Evolutionary conservation across 2,329 filamentous ascomycete species (phyloP).

Genomic region (Albophoma yamanashiensis): DNA sequence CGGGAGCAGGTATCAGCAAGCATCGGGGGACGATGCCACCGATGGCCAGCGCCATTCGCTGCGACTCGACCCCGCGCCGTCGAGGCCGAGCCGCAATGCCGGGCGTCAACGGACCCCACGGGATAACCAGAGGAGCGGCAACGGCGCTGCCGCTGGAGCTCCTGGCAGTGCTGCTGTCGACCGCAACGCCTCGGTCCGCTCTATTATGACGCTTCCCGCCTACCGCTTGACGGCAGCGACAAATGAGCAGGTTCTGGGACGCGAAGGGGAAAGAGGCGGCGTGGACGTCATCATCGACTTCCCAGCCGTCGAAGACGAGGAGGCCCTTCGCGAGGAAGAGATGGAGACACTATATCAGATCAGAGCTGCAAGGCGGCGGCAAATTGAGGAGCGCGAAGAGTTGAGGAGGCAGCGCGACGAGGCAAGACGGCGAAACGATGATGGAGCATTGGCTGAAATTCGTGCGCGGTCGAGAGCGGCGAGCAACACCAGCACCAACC

Average conservation of each 20-base stretch:
- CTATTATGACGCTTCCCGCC: conserved; percentile 85
- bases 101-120: not conserved
- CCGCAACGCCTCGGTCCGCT: conserved; percentile 76
- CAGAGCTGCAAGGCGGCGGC: conserved; percentile 62
- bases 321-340: conserved; percentile 69
- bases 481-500: conserved; percentile 37
- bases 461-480: conserved; percentile 43
- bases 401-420: conserved; percentile 59
- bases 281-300: conserved; percentile 86
- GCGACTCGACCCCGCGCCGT: conserved; percentile 5
- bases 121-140: not conserved
- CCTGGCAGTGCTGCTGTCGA: conserved; percentile 43
- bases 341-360: conserved; percentile 94
- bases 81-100: not conserved
- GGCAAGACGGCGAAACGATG: conserved; percentile 62
- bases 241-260: conserved; percentile 71
- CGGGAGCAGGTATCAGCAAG: conserved; percentile 17
- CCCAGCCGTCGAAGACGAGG: conserved; percentile 70
- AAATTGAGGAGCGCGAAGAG: conserved; percentile 68
- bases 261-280: conserved; percentile 84
- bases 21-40: conserved; percentile 17
- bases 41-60: conserved; percentile 10
- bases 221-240: conserved; percentile 66
- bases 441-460: conserved; percentile 55
- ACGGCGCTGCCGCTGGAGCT: conserved; percentile 14